Evolutionary conservation across 2,329 filamentous ascomycete genomes (phyloP).

Genomic region (Aspergillaceae sp.): DNA sequence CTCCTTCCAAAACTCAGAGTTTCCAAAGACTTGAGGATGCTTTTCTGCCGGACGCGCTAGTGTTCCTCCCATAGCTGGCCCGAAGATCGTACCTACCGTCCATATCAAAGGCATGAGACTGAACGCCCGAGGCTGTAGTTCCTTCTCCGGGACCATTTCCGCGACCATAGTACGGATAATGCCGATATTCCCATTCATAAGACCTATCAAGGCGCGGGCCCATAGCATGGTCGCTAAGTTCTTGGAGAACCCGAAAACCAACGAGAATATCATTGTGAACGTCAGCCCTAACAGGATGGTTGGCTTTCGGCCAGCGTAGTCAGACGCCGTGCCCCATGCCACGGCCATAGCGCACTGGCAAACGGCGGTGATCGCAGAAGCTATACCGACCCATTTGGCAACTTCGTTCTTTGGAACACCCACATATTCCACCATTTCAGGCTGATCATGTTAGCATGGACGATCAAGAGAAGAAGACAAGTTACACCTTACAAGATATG

Average conservation of each 20-base stretch:
- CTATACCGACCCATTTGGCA: constrained; percentile 71
- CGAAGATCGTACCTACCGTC: constrained; percentile 79
- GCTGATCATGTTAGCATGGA: constrained; percentile 35
- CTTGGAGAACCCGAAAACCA: constrained; percentile 77
- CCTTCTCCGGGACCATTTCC: constrained; percentile 79
- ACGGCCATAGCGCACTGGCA: constrained; percentile 64
- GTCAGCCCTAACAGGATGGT: constrained; percentile 65
- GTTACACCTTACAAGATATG: constrained; percentile 39
- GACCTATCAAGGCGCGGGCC: constrained; percentile 68
- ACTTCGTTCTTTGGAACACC: constrained; percentile 59
- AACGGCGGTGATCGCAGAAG: constrained; percentile 63
- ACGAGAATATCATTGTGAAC: constrained; percentile 70
- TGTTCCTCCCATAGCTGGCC: constrained; percentile 77
- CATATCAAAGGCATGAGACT: constrained; percentile 88
- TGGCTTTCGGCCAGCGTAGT: constrained; percentile 72
- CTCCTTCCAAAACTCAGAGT: constrained; percentile 57
- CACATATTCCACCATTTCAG: constrained; percentile 77
- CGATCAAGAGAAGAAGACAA: not conserved
- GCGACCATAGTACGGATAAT: constrained; percentile 89
- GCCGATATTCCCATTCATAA: constrained; percentile 85
- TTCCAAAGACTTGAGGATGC: constrained; percentile 61
- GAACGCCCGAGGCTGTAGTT: constrained; percentile 81
- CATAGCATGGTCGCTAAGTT: constrained; percentile 71
- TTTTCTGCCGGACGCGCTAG: constrained; percentile 72
- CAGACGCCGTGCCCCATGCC: constrained; percentile 67